Base-by-base conservation (phyloP, 352 stramenopile species). In the Phytophthora tubulina region DNA sequence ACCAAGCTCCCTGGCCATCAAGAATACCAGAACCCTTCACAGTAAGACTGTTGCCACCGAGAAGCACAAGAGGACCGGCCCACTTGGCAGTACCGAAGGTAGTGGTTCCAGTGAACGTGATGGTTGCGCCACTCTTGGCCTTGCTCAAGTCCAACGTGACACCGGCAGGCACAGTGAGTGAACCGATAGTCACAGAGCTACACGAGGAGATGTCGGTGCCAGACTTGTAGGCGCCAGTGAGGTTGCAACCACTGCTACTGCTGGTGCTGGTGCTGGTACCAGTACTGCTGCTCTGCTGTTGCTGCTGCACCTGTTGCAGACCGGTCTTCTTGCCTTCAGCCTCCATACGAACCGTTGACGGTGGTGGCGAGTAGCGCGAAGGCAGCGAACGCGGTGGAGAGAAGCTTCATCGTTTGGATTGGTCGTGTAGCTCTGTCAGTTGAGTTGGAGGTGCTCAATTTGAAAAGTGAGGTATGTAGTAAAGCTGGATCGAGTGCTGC, bases 71-170 rank as follows among this genome's bases (percentile, higher is more conserved):
- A 14, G 72, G 76, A 2, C 76, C 76, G 0, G 45, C 72, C 72
- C 72, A 82, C 17, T 72, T 63, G n/a, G 72, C 63, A 13, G 60
- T 72, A 35, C 72, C 76, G 41, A 82, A 82, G 13, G 63, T 80
- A 10, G 69, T 78, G 17, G 72, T 82, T 6, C 76, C 76, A 14
- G 42, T 44, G 63, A 80, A 76, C 3, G 55, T 66, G 61, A 80
- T 77, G 42, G 62, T 69, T 6, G 72, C 63, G 30, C 75, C 75
- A 1, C 1, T 64, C 64, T 75, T 70, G 36, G 71, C 35, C n/a
- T 61, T 62, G 44, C 64, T 77, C 32, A 84, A 32, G 57, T 79
- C 76, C 36, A 71, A 21, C 38, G 36, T 51, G 38, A 65, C 54
- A 54, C 63, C 30, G 21, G 63, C 52, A 44, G 63, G 62, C 32